Evolutionary conservation across 1,284 basidiomycete genomes (phyloP), one percentile per base, ranked within the genome.

Genomic region (Macrocystidia cucumis): DNA sequence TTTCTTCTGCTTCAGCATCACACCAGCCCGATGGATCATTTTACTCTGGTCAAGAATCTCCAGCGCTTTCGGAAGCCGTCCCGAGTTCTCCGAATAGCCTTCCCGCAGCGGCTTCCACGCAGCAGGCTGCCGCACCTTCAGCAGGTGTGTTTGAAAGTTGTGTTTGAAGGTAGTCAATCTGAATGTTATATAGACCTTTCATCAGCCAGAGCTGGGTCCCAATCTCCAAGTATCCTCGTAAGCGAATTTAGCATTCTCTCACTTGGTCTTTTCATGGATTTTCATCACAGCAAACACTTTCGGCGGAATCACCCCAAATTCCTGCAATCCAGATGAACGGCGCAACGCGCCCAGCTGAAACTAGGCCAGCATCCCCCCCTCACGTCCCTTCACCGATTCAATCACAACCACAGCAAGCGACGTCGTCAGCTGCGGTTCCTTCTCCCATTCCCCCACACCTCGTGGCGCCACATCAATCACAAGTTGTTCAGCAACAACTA

Each of bases 1-100:
- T 87, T 29, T 83, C 85, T 6, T 82, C 83, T 12, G 76, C 83
- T 14, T 85, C 85, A 35, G 72, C 63, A 34, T 84, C 84, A 39
- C 74, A 78, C 47, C 79, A 72, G 39, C 72, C 67, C 5, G 81
- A 86, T 46, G 72, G 72, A 34, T 81, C 78, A n/a, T 70, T 81
- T 43, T 78, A 79, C 51, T 83, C 71, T 44, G 74, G 66, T 32
- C 72, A 69, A 55, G 72, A 76, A 44, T 86, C 84, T 9, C 82
- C 82, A 37, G 72, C 74, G 40, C 53, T 84, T 39, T 83, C 81
- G 30, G 82, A 87, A 49, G 78, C 79, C 31, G 63, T 71, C 14
- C 65, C 71, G 24, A 69, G 72, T 39, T 69, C 74, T 40, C 55
- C 67, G 33, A 62, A 67, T 44, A 71, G 65, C 38, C 69, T 71